phyloP scores from a whole-genome alignment of 2,329 filamentous ascomycete genomes.

The Fusarium newnesense region DNA sequence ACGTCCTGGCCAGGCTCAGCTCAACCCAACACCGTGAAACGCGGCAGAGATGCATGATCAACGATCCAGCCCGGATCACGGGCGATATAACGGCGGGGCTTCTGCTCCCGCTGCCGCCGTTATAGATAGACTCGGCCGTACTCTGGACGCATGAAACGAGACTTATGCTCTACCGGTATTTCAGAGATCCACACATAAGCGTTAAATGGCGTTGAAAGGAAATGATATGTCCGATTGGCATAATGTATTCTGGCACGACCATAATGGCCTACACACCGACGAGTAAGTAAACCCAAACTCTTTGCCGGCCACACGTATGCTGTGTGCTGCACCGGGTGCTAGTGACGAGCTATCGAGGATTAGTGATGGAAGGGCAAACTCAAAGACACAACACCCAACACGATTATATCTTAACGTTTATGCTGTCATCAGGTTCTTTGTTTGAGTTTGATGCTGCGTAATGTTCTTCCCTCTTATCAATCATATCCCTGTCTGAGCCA shows the following conservation, averaged over 20 bases:
- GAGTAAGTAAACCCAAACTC: neutral
- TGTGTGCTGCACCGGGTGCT: neutral
- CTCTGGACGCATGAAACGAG: neutral
- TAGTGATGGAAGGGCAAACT: constrained; percentile 16
- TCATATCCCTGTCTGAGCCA: neutral
- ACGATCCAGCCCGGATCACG: constrained; percentile 1
- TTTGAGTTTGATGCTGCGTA: neutral
- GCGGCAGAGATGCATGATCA: constrained; percentile 2
- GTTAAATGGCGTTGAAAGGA: neutral
- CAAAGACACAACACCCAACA: neutral
- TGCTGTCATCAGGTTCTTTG: neutral
- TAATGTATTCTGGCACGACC: neutral
- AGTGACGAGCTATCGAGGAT: constrained; percentile 7
- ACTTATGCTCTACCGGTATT: neutral
- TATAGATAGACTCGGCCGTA: constrained; percentile 5
- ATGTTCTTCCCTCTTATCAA: neutral
- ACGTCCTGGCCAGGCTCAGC: constrained; percentile 1
- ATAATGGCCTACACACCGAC: neutral
- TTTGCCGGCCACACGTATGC: neutral
- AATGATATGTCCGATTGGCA: neutral
- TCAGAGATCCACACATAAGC: neutral
- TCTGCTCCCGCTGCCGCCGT: constrained; percentile 4
- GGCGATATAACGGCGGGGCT: constrained; percentile 29
- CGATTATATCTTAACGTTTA: neutral
- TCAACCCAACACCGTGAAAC: neutral